Evolutionary conservation across 139 green algal species (phyloP).

Genomic region (Penium margaritaceum): DNA sequence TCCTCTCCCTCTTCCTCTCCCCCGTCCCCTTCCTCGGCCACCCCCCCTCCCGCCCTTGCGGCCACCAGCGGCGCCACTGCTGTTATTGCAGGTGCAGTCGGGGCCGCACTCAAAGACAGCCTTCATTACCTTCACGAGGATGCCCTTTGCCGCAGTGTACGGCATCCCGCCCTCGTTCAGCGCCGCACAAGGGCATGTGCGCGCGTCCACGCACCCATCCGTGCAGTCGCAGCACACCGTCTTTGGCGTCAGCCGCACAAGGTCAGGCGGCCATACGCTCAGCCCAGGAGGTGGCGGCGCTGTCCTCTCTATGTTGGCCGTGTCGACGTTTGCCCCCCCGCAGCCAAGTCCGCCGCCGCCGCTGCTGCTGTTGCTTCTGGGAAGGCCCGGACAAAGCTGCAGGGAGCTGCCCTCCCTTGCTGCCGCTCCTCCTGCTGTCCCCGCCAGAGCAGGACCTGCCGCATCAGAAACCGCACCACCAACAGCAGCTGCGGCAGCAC

Average conservation of each 20-base stretch:
- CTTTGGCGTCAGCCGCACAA: not conserved
- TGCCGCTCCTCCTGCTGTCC: no score
- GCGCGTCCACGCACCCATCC: conserved; percentile 3
- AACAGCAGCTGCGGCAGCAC: not conserved
- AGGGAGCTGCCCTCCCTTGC: no score
- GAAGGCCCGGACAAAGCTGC: no score
- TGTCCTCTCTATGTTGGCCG: no score
- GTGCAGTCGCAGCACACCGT: not conserved
- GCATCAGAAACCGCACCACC: no score
- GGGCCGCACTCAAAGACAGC: conserved; percentile 37
- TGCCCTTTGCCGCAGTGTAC: conserved; percentile 15
- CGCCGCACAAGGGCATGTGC: conserved; percentile 14
- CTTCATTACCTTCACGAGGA: conserved; percentile 4
- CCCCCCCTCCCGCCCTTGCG: not conserved
- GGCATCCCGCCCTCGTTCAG: conserved; percentile 25
- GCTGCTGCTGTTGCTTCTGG: no score
- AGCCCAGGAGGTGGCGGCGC: no score
- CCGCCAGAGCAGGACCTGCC: no score
- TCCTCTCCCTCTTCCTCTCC: no score
- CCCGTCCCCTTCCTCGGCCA: not conserved
- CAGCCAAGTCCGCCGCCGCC: not conserved
- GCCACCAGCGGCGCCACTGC: not conserved
- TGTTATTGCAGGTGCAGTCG: conserved; percentile 7
- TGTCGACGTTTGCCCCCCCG: not conserved
- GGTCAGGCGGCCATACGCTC: no score